phyloP scores from a whole-genome alignment of 129 eudicot species.

The Ambrosia artemisiifolia region DNA sequence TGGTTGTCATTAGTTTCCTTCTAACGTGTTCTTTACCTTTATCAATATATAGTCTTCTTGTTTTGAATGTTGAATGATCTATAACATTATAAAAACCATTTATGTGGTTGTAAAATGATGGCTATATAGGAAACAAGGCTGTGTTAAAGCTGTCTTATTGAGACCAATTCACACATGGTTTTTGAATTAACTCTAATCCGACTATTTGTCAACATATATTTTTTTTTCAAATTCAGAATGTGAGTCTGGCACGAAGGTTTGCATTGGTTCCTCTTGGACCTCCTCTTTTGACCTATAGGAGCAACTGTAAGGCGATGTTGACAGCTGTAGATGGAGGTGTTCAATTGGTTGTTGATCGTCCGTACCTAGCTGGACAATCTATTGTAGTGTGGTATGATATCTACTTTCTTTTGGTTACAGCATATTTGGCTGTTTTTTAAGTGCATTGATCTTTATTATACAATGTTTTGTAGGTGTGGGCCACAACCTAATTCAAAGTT shows the following conservation, averaged over 20 bases:
- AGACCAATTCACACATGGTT: background rate
- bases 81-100: background rate
- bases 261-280: conserved; percentile 99
- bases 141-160: background rate
- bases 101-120: conserved; percentile 11
- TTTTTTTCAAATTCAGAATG: conserved; percentile 53
- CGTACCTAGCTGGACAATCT: conserved; percentile 83
- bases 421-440: background rate
- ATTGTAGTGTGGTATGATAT: conserved; percentile 83
- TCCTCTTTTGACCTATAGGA: conserved; percentile 79
- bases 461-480: conserved; percentile 72
- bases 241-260: conserved; percentile 96
- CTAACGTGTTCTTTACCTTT: background rate
- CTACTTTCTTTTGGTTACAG: conserved; percentile 17
- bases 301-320: conserved; percentile 95
- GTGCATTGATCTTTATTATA: conserved; percentile 9
- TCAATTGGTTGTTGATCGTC: conserved; percentile 88
- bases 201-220: background rate
- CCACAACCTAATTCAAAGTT: conserved; percentile 97
- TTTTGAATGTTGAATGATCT: background rate
- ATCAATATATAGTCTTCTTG: background rate
- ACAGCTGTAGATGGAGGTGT: conserved; percentile 89
- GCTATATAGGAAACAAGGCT: conserved; percentile 3
- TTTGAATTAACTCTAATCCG: background rate
- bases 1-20: conserved; percentile 1